Evolutionary conservation across 2,329 filamentous ascomycete genomes (phyloP).

Genomic region (Stenocarpella maydis): DNA sequence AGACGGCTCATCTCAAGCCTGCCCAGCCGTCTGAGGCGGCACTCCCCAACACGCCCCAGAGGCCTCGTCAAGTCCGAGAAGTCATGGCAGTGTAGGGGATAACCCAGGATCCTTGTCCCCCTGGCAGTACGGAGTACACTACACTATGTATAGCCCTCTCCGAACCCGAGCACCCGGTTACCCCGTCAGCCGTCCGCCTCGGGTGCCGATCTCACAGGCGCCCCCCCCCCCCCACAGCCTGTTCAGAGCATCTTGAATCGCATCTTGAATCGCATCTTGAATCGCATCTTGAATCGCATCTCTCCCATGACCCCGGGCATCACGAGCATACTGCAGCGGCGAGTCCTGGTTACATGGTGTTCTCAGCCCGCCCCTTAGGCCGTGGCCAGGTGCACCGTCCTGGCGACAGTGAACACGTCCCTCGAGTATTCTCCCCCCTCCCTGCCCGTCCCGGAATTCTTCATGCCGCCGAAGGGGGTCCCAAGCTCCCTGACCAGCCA

Average conservation of each 20-base stretch:
- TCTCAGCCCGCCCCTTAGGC: background rate
- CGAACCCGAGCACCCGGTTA: conserved; percentile 8
- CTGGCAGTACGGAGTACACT: background rate
- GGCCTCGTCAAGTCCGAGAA: background rate
- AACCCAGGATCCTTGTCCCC: background rate
- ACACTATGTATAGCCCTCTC: too few species aligned
- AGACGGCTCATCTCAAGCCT: background rate
- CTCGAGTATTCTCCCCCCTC: conserved; percentile 46
- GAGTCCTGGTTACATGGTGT: background rate
- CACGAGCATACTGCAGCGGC: background rate
- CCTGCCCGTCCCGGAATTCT: conserved; percentile 44
- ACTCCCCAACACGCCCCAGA: background rate
- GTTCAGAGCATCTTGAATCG: background rate
- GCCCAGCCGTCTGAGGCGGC: conserved; percentile 1
- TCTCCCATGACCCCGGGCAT: background rate
- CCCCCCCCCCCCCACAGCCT: background rate
- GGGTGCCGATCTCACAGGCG: background rate
- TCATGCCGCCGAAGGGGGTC: conserved; percentile 47
- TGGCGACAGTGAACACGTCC: conserved; percentile 45
- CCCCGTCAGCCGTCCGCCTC: conserved; percentile 4
- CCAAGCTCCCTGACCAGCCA: conserved; percentile 46
- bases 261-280: too few species aligned
- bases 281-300: too few species aligned
- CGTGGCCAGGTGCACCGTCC: conserved; percentile 41
- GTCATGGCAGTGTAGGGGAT: background rate